These are phyloP conservation scores for Epichloe sibirici DNA, from an alignment of 2,329 filamentous ascomycete species.

Conservation along the genomic window DNA sequence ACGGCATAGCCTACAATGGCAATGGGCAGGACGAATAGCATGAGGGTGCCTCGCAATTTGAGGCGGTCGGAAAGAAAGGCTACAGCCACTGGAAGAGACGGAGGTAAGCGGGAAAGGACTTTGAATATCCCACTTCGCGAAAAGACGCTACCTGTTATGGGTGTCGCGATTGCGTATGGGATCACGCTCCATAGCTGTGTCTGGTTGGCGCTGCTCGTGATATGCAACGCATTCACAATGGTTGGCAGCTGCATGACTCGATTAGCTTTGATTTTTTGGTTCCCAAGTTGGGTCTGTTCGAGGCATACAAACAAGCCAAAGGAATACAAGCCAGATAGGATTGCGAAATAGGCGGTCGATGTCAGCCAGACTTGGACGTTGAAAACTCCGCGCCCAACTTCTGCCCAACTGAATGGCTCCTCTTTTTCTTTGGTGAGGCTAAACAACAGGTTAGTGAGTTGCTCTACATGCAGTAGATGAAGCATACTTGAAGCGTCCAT, in stretches of 20 bases:
- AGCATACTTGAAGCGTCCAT: slow-evolving; percentile 22
- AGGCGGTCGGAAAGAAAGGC: no score
- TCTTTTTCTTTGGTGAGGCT: slow-evolving; percentile 17
- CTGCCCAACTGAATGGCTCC: slow-evolving; percentile 47
- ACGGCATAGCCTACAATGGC: slow-evolving; percentile 30
- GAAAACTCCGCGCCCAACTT: slow-evolving; percentile 48
- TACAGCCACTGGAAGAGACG: no score
- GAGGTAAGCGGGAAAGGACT: no score
- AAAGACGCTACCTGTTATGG: slow-evolving; percentile 32
- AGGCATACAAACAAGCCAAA: slow-evolving; percentile 48
- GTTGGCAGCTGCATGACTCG: slow-evolving; percentile 39
- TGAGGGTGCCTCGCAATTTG: no score
- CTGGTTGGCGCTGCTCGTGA: slow-evolving; percentile 41
- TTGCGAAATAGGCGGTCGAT: slow-evolving; percentile 48
- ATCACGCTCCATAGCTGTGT: slow-evolving; percentile 53
- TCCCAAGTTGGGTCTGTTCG: no score
- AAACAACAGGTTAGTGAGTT: neutral
- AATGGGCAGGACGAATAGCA: no score
- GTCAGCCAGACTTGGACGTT: slow-evolving; percentile 52
- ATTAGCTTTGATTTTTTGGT: no score
- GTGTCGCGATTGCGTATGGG: slow-evolving; percentile 47
- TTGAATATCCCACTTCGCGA: no score
- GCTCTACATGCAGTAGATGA: no score
- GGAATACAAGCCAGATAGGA: slow-evolving; percentile 46
- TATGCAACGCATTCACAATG: slow-evolving; percentile 45